Conservation (phyloP, 441 rosid species). For the Manihot esculenta region DNA sequence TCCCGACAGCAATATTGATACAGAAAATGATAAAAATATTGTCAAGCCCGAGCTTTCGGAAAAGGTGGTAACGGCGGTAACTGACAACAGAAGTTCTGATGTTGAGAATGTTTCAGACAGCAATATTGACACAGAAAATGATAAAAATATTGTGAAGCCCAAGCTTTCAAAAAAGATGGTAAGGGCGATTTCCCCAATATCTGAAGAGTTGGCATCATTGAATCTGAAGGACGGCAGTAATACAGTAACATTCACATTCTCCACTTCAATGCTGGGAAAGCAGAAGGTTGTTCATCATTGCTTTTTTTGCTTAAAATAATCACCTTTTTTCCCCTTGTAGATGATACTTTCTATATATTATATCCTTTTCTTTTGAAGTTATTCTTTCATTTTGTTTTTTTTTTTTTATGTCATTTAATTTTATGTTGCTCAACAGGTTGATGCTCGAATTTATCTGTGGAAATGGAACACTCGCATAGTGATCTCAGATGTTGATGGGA, state of each 20-base stretch:
- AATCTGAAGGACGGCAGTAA: constrained; percentile 83
- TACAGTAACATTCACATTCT: constrained; percentile 75
- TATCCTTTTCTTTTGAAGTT: constrained; percentile 7
- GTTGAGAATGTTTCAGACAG: constrained; percentile 36
- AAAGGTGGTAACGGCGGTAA: constrained; percentile 55
- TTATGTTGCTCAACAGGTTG: constrained; percentile 55
- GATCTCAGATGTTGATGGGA: constrained; percentile 97
- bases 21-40: constrained; percentile 29
- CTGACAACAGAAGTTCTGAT: constrained; percentile 30
- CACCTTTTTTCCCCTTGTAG: neutral
- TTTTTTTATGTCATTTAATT: constrained; percentile 3
- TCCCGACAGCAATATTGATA: constrained; percentile 24
- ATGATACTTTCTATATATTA: neutral
- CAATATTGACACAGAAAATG: constrained; percentile 21
- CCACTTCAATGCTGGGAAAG: constrained; percentile 83
- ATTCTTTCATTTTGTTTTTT: constrained; percentile 5
- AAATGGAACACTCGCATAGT: constrained; percentile 91
- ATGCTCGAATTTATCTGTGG: constrained; percentile 92
- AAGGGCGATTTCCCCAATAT: constrained; percentile 68
- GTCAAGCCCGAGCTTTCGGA: constrained; percentile 40
- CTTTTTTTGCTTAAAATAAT: too few relatives aligned
- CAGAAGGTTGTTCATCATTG: constrained; percentile 67
- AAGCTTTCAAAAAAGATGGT: constrained; percentile 50
- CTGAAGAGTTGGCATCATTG: constrained; percentile 82
- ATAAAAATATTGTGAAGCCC: constrained; percentile 34